Evolutionary conservation across 192 early-diverging fungal genomes (phyloP).

Genomic region (Diversispora epigaea): DNA sequence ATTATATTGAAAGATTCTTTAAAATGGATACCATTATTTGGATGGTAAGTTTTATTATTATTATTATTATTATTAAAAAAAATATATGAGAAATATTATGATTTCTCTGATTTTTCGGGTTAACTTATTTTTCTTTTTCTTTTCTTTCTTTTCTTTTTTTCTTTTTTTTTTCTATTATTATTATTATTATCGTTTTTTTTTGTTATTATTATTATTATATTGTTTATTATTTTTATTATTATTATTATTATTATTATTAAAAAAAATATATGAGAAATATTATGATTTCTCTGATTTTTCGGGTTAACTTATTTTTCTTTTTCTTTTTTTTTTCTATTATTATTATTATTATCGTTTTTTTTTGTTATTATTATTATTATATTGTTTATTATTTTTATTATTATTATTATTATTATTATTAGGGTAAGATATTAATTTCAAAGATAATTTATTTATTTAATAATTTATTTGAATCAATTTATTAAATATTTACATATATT

Average conservation of each 20-base stretch:
- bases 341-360: too few species aligned
- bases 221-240: too few species aligned
- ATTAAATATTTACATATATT: not conserved
- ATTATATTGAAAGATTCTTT: conserved; percentile 88
- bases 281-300: not conserved
- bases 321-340: too few species aligned
- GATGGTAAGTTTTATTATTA: conserved; percentile 51
- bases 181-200: too few species aligned
- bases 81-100: not conserved
- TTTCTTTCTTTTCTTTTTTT: too few species aligned
- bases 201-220: too few species aligned
- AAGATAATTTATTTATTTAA: not conserved
- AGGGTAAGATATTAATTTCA: too few species aligned
- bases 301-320: not conserved
- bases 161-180: too few species aligned
- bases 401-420: too few species aligned
- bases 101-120: not conserved
- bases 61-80: not conserved
- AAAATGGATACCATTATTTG: conserved; percentile 83
- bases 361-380: too few species aligned
- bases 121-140: not conserved
- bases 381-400: too few species aligned
- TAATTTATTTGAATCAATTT: not conserved
- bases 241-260: not conserved
- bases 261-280: not conserved